Conservation (phyloP, 2,329 filamentous ascomycete species). For the Colletotrichum lindemuthianum region DNA sequence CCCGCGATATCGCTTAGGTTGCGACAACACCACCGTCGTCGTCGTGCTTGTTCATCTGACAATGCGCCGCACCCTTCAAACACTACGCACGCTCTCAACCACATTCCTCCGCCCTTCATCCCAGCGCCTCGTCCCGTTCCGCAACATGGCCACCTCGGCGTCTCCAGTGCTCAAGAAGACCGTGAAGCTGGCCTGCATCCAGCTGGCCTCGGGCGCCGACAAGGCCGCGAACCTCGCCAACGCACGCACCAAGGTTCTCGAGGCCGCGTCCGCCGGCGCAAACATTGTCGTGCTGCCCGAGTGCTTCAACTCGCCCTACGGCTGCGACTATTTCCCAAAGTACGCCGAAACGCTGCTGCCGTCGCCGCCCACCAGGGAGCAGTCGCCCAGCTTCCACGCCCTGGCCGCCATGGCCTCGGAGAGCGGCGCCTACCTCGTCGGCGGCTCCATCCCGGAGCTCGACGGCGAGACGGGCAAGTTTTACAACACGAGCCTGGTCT, state of each 20-base stretch:
- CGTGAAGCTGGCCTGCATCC: slow-evolving; percentile 82
- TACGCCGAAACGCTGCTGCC: slow-evolving; percentile 91
- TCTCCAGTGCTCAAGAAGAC: slow-evolving; percentile 74
- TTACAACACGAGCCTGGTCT: slow-evolving; percentile 92
- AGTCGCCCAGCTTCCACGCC: slow-evolving; percentile 87
- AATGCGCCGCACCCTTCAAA: slow-evolving; percentile 30
- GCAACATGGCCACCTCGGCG: slow-evolving; percentile 40
- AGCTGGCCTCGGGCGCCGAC: slow-evolving; percentile 83
- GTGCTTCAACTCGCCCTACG: slow-evolving; percentile 99
- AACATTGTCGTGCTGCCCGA: slow-evolving; percentile 92
- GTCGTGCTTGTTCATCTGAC: neutral
- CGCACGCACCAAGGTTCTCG: slow-evolving; percentile 83
- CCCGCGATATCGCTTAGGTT: too few relatives aligned
- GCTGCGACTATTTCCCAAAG: slow-evolving; percentile 86
- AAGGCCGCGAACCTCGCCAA: slow-evolving; percentile 85
- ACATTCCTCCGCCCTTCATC: neutral
- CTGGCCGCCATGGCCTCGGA: slow-evolving; percentile 83
- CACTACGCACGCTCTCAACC: slow-evolving; percentile 11
- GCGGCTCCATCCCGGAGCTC: slow-evolving; percentile 91
- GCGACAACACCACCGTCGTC: too few relatives aligned
- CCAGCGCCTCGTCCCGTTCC: slow-evolving; percentile 25
- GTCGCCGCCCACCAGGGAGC: slow-evolving; percentile 74
- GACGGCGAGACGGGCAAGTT: slow-evolving; percentile 68
- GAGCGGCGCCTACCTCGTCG: slow-evolving; percentile 82
- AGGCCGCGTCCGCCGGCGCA: slow-evolving; percentile 80